Evolutionary conservation across 2,329 filamentous ascomycete genomes (phyloP), one percentile per base, ranked within the genome.

Genomic region (Chrysoporthe cubensis): DNA sequence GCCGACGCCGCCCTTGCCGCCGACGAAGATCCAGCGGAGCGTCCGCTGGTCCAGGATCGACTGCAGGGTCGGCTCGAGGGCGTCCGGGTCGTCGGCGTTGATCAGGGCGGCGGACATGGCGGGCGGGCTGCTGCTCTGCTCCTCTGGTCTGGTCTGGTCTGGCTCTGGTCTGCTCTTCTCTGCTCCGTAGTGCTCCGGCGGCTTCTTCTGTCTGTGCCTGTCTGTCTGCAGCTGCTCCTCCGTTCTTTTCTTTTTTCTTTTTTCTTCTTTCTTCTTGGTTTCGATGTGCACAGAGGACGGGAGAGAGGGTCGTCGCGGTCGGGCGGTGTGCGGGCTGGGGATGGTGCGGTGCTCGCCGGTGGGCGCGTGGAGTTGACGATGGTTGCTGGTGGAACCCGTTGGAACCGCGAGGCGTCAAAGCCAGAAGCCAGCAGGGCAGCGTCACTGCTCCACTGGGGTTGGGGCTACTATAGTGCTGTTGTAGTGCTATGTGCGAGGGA

Each of bases 21-120:
- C 96, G 69, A 99, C 96, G 76, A 99, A 99, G 81, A 99, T 97
- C 96, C 96, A 99, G 78, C 96, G 93, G 66, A 99, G 90, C 44
- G 92, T 91, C 80, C 94, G 93, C 81, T 99, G 96, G 84, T 97
- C 93, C 75, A 99, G 89, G 77, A 99, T 94, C 72, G 92, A 92
- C 83, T 97, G 92, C 76, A 99, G 92, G 64, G 92, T 93, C 60
- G 96, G 94, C 83, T 97, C 94, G 83, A 98, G 90, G 74, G 88
- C 84, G 78, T 94, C 91, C 76, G 91, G 91, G 80, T 92, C 90
- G 73, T 81, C 79, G 73, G 82, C 80, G 62, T 86, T 76, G 60
- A 85, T 72, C 62, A 84, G 81, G 64, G 77, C 65, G 71, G 66
- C 64, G 18, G 80, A 79, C 79, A 82, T 81, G 64, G 65, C 73